These are phyloP conservation scores for Nemania sp. DNA, from an alignment of 2,329 filamentous ascomycete genomes.

Conservation along the genomic window DNA sequence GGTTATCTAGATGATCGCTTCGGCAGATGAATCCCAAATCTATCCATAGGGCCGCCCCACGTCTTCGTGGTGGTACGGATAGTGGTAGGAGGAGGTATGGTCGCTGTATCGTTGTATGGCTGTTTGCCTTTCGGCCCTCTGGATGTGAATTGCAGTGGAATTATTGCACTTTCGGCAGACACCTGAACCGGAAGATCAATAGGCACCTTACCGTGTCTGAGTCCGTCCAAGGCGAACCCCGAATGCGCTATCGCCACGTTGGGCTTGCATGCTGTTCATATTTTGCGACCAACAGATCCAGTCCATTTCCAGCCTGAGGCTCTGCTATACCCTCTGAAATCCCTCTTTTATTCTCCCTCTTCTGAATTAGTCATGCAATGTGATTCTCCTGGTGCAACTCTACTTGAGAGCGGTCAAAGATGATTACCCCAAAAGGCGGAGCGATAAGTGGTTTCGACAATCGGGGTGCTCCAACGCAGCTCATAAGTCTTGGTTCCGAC, in stretches of 20 bases:
- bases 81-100: too few species aligned
- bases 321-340: constrained; percentile 27
- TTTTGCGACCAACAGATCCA: constrained; percentile 3
- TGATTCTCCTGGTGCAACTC: constrained; percentile 30
- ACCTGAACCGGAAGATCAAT: background rate
- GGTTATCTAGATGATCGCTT: too few species aligned
- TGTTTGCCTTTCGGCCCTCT: background rate
- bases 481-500: constrained; percentile 17
- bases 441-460: constrained; percentile 15
- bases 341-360: constrained; percentile 3
- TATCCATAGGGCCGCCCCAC: too few species aligned
- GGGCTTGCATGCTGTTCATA: constrained; percentile 9
- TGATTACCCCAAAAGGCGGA: constrained; percentile 38
- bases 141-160: background rate
- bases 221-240: constrained; percentile 6
- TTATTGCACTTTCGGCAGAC: constrained; percentile 6
- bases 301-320: constrained; percentile 21
- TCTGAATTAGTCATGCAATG: constrained; percentile 7
- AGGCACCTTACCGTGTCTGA: background rate
- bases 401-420: constrained; percentile 27
- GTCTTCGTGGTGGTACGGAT: too few species aligned
- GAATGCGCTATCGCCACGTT: constrained; percentile 24
- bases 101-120: background rate
- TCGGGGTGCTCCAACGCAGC: constrained; percentile 8
- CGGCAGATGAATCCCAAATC: too few species aligned